Conservation (phyloP, 2,329 filamentous ascomycete genomes). For the Claviceps purpurea region DNA sequence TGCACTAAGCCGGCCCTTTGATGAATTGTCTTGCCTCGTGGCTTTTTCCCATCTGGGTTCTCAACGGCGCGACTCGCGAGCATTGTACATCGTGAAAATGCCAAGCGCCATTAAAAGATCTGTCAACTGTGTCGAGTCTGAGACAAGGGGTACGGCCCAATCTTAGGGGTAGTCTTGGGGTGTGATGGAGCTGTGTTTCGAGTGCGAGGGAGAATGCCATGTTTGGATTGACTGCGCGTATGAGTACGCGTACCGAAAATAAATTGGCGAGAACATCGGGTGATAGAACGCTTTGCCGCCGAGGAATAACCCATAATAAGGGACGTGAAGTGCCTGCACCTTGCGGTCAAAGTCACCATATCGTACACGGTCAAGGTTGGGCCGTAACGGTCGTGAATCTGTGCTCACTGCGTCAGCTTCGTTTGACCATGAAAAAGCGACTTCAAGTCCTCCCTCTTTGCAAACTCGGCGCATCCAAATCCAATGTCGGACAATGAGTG, state of each 20-base stretch:
- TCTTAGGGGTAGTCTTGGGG: no score
- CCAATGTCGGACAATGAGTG: background rate
- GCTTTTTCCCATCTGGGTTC: background rate
- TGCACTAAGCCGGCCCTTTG: background rate
- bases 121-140: background rate
- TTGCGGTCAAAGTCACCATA: background rate
- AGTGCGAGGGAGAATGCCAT: background rate
- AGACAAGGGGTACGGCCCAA: background rate
- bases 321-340: no score
- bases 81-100: background rate
- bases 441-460: no score
- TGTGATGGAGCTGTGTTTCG: background rate
- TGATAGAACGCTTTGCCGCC: no score
- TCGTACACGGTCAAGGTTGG: no score
- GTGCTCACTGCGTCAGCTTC: background rate
- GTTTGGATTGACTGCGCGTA: background rate
- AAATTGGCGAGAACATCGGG: no score
- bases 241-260: no score
- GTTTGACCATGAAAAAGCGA: background rate
- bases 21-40: background rate
- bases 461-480: no score
- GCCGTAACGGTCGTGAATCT: background rate
- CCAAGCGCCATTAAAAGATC: background rate
- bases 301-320: no score
- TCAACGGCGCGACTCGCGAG: background rate